A percentile compares a stretch with the other conserved stretches of the same genome.
Conservation (phyloP, 2,329 filamentous ascomycete genomes). For the Alternaria postmessia region DNA sequence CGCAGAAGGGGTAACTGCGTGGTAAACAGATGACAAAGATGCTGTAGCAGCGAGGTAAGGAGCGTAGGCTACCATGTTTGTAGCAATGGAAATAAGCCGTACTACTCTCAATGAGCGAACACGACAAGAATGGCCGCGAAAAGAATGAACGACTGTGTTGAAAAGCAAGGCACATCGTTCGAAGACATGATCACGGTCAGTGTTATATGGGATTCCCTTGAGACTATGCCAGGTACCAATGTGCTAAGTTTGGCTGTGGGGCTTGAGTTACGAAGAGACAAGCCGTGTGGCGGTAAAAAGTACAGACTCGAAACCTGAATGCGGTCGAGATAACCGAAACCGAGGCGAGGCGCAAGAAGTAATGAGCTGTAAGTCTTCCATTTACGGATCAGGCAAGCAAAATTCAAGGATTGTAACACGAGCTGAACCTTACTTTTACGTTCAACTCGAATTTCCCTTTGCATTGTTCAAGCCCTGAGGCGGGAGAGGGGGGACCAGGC, state of each 20-base stretch:
- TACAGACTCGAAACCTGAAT: slow-evolving; percentile 5
- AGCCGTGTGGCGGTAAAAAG: slow-evolving; percentile 9
- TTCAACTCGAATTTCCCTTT: not conserved
- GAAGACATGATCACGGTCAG: not conserved
- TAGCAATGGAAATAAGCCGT: slow-evolving; percentile 13
- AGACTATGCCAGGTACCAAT: slow-evolving; percentile 8
- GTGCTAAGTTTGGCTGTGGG: slow-evolving; percentile 14
- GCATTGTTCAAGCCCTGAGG: not conserved
- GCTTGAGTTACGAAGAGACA: slow-evolving; percentile 8
- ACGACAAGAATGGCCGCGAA: slow-evolving; percentile 10
- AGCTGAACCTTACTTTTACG: not conserved
- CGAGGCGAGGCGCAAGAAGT: slow-evolving; percentile 2
- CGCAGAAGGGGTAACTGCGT: slow-evolving; percentile 17
- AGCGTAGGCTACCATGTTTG: slow-evolving; percentile 40
- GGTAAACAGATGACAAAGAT: slow-evolving; percentile 30
- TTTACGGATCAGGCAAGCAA: not conserved
- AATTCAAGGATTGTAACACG: not conserved
- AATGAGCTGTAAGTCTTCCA: not conserved
- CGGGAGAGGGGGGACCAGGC: not conserved
- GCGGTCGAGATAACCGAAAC: slow-evolving; percentile 1
- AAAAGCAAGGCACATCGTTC: not conserved
- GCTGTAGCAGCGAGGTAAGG: slow-evolving; percentile 34
- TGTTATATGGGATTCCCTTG: slow-evolving; percentile 19
- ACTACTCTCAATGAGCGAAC: slow-evolving; percentile 9
- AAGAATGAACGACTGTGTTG: slow-evolving; percentile 25